A percentile compares a stretch with the other conserved stretches of the same genome.
Evolutionary conservation across 1,139 yeast species (phyloP).

Genomic region (Yamadazyma blattariae): DNA sequence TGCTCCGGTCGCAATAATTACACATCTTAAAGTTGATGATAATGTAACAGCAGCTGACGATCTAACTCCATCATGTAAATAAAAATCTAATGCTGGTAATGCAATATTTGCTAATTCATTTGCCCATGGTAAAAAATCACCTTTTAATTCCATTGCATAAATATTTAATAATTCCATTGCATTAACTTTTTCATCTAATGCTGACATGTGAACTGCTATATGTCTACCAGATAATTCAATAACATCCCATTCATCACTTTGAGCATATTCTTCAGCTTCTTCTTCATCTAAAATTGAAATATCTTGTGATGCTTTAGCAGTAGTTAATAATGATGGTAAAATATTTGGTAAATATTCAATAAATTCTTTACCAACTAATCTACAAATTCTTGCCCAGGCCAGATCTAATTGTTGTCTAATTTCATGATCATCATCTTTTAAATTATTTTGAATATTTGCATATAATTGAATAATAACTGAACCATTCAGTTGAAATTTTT

Average conservation of each 20-base stretch:
- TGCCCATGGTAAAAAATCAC: constrained; percentile 79
- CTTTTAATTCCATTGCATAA: constrained; percentile 86
- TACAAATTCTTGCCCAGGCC: constrained; percentile 95
- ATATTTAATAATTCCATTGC: constrained; percentile 87
- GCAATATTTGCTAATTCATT: constrained; percentile 80
- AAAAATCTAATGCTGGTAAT: constrained; percentile 85
- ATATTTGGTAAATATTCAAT: constrained; percentile 86
- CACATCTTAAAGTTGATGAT: constrained; percentile 70
- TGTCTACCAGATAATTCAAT: constrained; percentile 88
- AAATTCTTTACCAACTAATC: constrained; percentile 81
- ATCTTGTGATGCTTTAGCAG: constrained; percentile 90
- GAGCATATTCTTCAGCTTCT: constrained; percentile 76
- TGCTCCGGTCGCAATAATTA: constrained; percentile 61
- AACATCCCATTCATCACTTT: constrained; percentile 94
- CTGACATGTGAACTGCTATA: constrained; percentile 90
- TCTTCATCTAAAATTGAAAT: constrained; percentile 85
- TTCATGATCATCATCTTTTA: constrained; percentile 59
- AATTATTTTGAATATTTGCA: constrained; percentile 56
- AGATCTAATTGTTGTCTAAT: constrained; percentile 84
- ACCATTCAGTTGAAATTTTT: constrained; percentile 78
- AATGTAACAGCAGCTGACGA: constrained; percentile 83
- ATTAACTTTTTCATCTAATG: constrained; percentile 85
- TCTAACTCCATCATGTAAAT: constrained; percentile 92
- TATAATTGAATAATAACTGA: constrained; percentile 62
- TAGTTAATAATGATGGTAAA: constrained; percentile 77